Evolutionary conservation across 495 filamentous ascomycete species (phyloP), one percentile per base, ranked within the genome.

Genomic region (Aspergillus baeticus): DNA sequence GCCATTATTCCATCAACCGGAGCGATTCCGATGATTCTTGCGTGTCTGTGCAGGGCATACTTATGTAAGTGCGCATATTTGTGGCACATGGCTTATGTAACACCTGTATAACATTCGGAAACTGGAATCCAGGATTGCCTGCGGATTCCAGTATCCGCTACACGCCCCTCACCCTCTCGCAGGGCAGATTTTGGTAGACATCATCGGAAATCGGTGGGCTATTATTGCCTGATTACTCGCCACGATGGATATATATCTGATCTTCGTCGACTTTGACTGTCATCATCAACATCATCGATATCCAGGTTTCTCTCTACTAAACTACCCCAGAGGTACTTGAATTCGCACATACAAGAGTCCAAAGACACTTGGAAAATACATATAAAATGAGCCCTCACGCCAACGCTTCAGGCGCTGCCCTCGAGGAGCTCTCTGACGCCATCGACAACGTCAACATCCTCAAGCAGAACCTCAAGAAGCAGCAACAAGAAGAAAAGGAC

Each of bases 371-470:
- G 52, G 57, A 42, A 52, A 22, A 67, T 8, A 29, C 26, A 66
- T 15, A 58, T 55, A 68, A 69, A 60, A 71, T 68, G 50, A 65
- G 63, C 49, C 78, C 83, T 23, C 81, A 88, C 63, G 33, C 47
- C 18, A 38, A 50, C 47, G 14, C 47, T 20, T n/a, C 35, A 5
- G 89, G 89, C 21, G 80, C 83, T 6, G 83, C 81, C n/a, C 83
- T 96, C n/a, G 90, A 94, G 66, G 81, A 81, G 26, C 82, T 85
- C 31, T 93, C 90, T 2, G 90, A 94, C 70, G 78, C 81, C 66
- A 86, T 96, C 64, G 89, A 96, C 74, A 76, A 79, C 2, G 84
- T 94, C 75, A 95, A 96, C 75, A 75, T 90, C 35, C 76, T 93
- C 59, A 91, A 89, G 61, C 81, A 72, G 29, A 71, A 71, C 54